Evolutionary conservation across 148 eudicot species (phyloP), one percentile per base, ranked within the genome.

Genomic region (Hydrangea macrophylla): DNA sequence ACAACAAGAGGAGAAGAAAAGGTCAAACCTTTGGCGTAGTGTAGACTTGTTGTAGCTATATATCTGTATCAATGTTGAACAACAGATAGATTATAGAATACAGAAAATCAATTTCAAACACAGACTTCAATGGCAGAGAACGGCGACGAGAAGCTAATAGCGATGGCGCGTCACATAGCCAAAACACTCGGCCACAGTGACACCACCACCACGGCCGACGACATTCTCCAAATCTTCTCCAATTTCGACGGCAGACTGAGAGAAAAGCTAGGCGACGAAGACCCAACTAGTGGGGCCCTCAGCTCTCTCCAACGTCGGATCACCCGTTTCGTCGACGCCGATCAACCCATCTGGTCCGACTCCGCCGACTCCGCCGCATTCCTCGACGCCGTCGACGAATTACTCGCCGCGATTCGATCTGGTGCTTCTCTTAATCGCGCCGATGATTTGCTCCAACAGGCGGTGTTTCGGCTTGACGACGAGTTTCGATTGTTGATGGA

Each of bases 131-230:
- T 84, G 89, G 82, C 84, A 9, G 86, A 86, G 24, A 85, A 86
- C 69, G 96, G 96, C 0, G 99, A 95, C 55, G 97, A 95, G 65
- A 95, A 95, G 82, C 87, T 95, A 2, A 81, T 95, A 25, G 97
- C 96, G n/a, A 86, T 91, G 1, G 99, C 99, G 0, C 76, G 92
- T 1, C 99, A 95, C 75, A 91, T 95, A 13, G 99, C 96, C 22
- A 95, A 87, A 51, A 84, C 97, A 0, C 81, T 95, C 0, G 99
- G 99, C 22, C 97, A 89, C 67, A 83, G 90, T 31, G 92, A 95
- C 53, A 87, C 79, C n/a, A n/a, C n/a, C n/a, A n/a, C n/a, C 58
- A 88, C 89, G 86, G 86, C 99, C 40, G 96, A 91, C 68, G 97
- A 91, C 56, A 91, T 91, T 3, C 85, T 95, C 78, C 85, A 95